Conservation (phyloP, 306 rosid genomes). For the Rosa lucieae region DNA sequence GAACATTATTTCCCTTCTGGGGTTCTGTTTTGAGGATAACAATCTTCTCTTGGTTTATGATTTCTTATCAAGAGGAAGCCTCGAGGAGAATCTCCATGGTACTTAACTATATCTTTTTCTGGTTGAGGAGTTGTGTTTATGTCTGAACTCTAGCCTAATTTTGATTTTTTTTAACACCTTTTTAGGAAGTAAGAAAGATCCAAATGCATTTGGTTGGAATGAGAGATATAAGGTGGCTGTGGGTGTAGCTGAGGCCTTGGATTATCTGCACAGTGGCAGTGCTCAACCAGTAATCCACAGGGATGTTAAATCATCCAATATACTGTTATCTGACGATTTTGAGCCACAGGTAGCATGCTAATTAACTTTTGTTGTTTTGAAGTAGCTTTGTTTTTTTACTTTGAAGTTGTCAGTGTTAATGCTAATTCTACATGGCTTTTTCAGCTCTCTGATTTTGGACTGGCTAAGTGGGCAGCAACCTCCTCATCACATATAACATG, state of each 20-base stretch:
- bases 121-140: neutral
- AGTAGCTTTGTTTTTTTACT: neutral
- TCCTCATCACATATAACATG: slow-evolving; percentile 76
- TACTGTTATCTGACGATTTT: slow-evolving; percentile 80
- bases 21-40: slow-evolving; percentile 84
- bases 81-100: slow-evolving; percentile 96
- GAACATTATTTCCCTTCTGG: slow-evolving; percentile 82
- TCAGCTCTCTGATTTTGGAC: slow-evolving; percentile 98
- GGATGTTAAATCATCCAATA: slow-evolving; percentile 88
- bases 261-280: slow-evolving; percentile 65
- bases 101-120: slow-evolving; percentile 7
- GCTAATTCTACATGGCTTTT: slow-evolving; percentile 24
- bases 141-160: neutral
- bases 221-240: slow-evolving; percentile 89
- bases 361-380: slow-evolving; percentile 15
- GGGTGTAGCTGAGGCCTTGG: slow-evolving; percentile 91
- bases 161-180: slow-evolving; percentile 11
- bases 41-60: slow-evolving; percentile 91
- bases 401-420: slow-evolving; percentile 22
- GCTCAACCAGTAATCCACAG: slow-evolving; percentile 78
- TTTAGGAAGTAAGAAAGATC: slow-evolving; percentile 64
- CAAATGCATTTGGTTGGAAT: slow-evolving; percentile 68
- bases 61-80: slow-evolving; percentile 93
- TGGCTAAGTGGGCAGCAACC: slow-evolving; percentile 83
- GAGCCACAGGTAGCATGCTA: slow-evolving; percentile 71